These are phyloP conservation scores for Gymnopilus dilepis DNA, from an alignment of 768 basidiomycete genomes.

Conservation along the genomic window DNA sequence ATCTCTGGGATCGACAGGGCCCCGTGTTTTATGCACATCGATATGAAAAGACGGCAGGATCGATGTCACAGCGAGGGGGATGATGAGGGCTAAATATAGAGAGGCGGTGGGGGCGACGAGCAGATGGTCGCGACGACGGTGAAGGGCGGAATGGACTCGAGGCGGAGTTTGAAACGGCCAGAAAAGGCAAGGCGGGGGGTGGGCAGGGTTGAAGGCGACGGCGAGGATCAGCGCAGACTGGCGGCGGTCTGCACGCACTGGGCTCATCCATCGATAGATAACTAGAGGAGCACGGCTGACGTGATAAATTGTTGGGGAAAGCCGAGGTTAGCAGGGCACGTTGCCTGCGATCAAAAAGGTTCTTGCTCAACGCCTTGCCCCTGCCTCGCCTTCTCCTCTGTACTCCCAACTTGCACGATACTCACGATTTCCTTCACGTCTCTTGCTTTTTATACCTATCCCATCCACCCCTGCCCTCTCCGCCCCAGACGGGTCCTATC, in stretches of 20 bases:
- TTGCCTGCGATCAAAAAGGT: slow-evolving; percentile 78
- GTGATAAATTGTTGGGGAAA: slow-evolving; percentile 13
- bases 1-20: neutral
- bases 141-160: slow-evolving; percentile 18
- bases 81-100: neutral
- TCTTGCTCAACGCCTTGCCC: slow-evolving; percentile 54
- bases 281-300: slow-evolving; percentile 7
- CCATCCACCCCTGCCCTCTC: slow-evolving; percentile 10
- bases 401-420: slow-evolving; percentile 27
- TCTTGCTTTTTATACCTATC: slow-evolving; percentile 34
- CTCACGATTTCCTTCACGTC: slow-evolving; percentile 28
- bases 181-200: slow-evolving; percentile 1
- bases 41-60: neutral
- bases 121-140: neutral
- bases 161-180: slow-evolving; percentile 38
- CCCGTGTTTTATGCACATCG: slow-evolving; percentile 11
- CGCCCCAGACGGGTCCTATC: slow-evolving; percentile 19
- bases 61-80: neutral
- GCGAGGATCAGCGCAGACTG: neutral
- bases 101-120: neutral
- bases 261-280: slow-evolving; percentile 14
- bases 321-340: slow-evolving; percentile 54
- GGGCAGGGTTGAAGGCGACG: neutral
- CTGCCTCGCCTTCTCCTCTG: slow-evolving; percentile 58
- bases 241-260: no score